Percentiles rank a stretch among this genome's conserved stretches.
Conservation (phyloP, 306 rosid species). For the Coriaria nepalensis region DNA sequence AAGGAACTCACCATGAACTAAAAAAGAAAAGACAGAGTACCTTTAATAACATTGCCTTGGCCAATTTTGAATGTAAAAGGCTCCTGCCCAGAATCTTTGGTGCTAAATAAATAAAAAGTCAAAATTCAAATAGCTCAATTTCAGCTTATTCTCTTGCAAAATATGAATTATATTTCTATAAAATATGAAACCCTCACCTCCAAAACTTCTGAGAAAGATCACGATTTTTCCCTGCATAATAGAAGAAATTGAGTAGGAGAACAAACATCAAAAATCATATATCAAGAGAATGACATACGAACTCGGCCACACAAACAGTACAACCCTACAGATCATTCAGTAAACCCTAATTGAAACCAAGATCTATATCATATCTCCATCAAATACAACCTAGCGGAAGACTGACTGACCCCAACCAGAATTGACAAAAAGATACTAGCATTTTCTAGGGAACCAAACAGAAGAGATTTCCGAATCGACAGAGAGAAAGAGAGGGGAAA, state of each 20-base stretch:
- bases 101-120: constrained; percentile 32
- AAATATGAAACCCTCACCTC: constrained; percentile 35
- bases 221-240: constrained; percentile 53
- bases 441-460: constrained; percentile 1
- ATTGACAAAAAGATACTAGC: background rate
- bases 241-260: background rate
- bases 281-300: background rate
- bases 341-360: too few relatives aligned
- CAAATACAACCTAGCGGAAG: too few relatives aligned
- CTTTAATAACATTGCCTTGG: constrained; percentile 80
- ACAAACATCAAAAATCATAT: background rate
- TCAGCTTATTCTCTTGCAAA: too few relatives aligned
- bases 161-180: background rate
- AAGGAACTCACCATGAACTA: background rate
- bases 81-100: constrained; percentile 79
- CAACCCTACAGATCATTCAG: background rate
- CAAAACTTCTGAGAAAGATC: constrained; percentile 81
- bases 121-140: background rate
- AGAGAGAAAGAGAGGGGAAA: background rate
- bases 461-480: background rate
- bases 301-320: background rate
- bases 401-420: too few relatives aligned
- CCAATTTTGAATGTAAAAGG: constrained; percentile 83
- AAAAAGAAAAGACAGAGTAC: constrained; percentile 13
- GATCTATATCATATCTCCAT: too few relatives aligned